Evolutionary conservation across 2,329 filamentous ascomycete genomes (phyloP), one percentile per base, ranked within the genome.

Genomic region (Aspergillus calidoustus): DNA sequence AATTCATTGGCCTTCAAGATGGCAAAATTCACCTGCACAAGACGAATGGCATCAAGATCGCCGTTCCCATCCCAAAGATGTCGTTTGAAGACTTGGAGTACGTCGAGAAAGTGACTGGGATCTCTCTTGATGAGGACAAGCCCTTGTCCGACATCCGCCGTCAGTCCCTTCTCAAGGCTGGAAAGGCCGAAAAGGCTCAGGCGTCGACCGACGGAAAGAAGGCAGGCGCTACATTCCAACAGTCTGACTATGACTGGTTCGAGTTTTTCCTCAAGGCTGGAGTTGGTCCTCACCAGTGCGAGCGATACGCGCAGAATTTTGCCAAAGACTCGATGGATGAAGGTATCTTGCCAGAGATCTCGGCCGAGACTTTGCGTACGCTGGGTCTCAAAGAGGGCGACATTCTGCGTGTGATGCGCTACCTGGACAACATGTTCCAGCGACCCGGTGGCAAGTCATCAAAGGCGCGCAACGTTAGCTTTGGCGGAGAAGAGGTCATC

Each of bases 21-120:
- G 92, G 93, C 66, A 98, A 98, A 78, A 96, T 99, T 67, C 96
- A 99, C 77, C 83, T 99, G 23, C 95, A 99, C 82, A 99, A 99
- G 81, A 86, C 92, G 79, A 99, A 99, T 74, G 95, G 95, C 43
- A 93, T 99, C 71, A 98, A 98, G 79, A 99, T 99, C 77, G 95
- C 95, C 8, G 95, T 99, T 4, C 95, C 95, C 2, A 87, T 98
- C 30, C 83, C 88, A 44, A 99, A 99, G 76, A 99, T 99, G 95
- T 96, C 94, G 0, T 84, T 93, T 47, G 91, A 94, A 72, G 95
- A 99, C 78, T 83, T 99, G 44, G 94, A 97, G 78, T 98, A 96
- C 71, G 94, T 99, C 59, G 95, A 99, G 78, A 87, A 86, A 63
- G 83, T 87, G 17, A 95, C 93, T n/a, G 93, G 93, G 41, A 86